Conservation (phyloP, 2,329 filamentous ascomycete genomes). For the Calonectria crousiana region DNA sequence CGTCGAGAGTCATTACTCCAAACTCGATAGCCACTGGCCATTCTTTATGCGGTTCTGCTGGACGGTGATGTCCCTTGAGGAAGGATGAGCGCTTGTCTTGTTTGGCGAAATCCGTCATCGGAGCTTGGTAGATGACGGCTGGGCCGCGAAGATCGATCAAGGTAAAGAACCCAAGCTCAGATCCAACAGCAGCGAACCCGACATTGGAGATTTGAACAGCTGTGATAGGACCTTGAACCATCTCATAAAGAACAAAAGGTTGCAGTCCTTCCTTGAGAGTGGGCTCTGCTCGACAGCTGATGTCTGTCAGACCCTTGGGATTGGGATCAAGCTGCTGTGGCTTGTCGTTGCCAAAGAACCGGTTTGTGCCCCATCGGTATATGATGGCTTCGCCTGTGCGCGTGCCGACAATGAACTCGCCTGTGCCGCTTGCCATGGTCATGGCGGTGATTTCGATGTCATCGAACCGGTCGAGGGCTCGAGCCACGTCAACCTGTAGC, state of each 20-base stretch:
- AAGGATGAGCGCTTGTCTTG: constrained; percentile 83
- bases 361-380: constrained; percentile 90
- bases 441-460: constrained; percentile 83
- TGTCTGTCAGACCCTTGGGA: constrained; percentile 79
- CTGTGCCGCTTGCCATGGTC: constrained; percentile 83
- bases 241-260: constrained; percentile 84
- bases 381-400: constrained; percentile 86
- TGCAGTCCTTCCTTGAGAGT: constrained; percentile 83
- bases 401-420: constrained; percentile 87
- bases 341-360: constrained; percentile 74
- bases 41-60: constrained; percentile 66
- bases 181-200: constrained; percentile 90
- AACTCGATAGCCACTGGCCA: constrained; percentile 90
- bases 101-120: constrained; percentile 80
- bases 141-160: constrained; percentile 92
- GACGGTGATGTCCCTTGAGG: constrained; percentile 57
- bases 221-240: constrained; percentile 84
- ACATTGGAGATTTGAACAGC: constrained; percentile 89
- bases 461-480: constrained; percentile 83
- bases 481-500: constrained; percentile 87
- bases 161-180: constrained; percentile 82
- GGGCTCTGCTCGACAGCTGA: constrained; percentile 78
- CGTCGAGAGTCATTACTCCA: constrained; percentile 91
- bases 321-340: constrained; percentile 65
- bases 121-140: constrained; percentile 81